phyloP scores from a whole-genome alignment of 2,329 filamentous ascomycete genomes.

The Cryphonectria naterciae region DNA sequence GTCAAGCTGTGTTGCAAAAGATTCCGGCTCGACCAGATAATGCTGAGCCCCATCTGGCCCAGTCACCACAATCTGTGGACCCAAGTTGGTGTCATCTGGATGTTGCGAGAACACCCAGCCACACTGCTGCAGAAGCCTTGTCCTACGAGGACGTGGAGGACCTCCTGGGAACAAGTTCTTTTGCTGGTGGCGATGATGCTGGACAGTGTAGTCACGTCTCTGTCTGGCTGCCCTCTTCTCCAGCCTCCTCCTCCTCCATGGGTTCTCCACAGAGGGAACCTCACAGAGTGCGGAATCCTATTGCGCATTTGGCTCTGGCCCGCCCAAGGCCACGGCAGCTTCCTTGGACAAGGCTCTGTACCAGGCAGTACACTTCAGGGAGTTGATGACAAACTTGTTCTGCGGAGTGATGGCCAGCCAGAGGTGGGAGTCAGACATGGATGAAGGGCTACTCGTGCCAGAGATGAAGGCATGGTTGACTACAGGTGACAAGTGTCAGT shows the following conservation, averaged over 20 bases:
- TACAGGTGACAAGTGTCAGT: not conserved
- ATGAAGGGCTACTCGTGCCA: not conserved
- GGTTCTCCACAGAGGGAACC: not conserved
- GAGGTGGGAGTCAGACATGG: constrained; percentile 5
- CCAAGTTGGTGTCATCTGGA: constrained; percentile 21
- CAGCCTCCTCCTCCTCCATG: not conserved
- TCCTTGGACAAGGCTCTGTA: not conserved
- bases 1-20: not conserved
- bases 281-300: not conserved
- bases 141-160: not conserved
- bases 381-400: constrained; percentile 21
- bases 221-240: not conserved
- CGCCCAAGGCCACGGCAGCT: not conserved
- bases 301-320: not conserved
- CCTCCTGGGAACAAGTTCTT: not conserved
- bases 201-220: not conserved
- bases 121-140: constrained; percentile 9
- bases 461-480: constrained; percentile 4
- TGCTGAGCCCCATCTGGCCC: constrained; percentile 12
- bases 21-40: constrained; percentile 21
- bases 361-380: constrained; percentile 11
- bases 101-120: constrained; percentile 16
- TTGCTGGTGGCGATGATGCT: not conserved
- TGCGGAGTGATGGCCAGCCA: constrained; percentile 24
- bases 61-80: constrained; percentile 25